phyloP scores from a whole-genome alignment of 331 rosid genomes.

The Malus hybrid region DNA sequence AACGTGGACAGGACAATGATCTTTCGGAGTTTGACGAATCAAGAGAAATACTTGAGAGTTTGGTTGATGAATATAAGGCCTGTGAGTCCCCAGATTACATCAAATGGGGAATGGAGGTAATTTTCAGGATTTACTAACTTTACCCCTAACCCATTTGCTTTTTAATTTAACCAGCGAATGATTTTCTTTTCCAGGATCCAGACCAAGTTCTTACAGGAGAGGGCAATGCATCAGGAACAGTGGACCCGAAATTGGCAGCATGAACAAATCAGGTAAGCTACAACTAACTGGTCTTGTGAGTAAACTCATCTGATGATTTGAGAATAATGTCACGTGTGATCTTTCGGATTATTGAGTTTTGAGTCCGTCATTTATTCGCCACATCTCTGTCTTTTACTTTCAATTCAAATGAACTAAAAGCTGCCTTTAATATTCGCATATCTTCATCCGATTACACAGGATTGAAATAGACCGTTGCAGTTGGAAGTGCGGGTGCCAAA shows the following conservation, averaged over 20 bases:
- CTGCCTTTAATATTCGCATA: not conserved
- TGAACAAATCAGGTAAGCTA: slow-evolving; percentile 38
- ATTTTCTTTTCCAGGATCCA: slow-evolving; percentile 52
- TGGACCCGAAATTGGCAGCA: slow-evolving; percentile 56
- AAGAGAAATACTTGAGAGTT: slow-evolving; percentile 87
- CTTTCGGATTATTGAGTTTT: not conserved
- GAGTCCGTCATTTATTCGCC: not conserved
- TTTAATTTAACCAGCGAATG: not conserved
- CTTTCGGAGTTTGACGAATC: slow-evolving; percentile 99
- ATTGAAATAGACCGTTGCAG: not conserved
- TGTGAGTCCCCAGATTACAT: slow-evolving; percentile 99
- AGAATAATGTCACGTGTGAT: not conserved
- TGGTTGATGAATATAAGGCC: slow-evolving; percentile 96
- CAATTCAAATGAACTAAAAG: not conserved
- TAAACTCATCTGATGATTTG: not conserved
- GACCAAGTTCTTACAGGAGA: slow-evolving; percentile 68
- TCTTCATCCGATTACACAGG: not conserved
- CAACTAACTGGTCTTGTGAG: not conserved
- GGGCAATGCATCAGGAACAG: slow-evolving; percentile 73
- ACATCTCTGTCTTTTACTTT: not conserved
- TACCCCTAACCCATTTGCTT: not conserved
- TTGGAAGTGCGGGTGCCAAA: not conserved
- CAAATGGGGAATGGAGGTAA: slow-evolving; percentile 98
- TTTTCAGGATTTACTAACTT: slow-evolving; percentile 12
- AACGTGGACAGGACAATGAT: slow-evolving; percentile 81